These are phyloP conservation scores for Wallacemonas sp. DNA, from an alignment of 208 protist genomes.

Conservation along the genomic window DNA sequence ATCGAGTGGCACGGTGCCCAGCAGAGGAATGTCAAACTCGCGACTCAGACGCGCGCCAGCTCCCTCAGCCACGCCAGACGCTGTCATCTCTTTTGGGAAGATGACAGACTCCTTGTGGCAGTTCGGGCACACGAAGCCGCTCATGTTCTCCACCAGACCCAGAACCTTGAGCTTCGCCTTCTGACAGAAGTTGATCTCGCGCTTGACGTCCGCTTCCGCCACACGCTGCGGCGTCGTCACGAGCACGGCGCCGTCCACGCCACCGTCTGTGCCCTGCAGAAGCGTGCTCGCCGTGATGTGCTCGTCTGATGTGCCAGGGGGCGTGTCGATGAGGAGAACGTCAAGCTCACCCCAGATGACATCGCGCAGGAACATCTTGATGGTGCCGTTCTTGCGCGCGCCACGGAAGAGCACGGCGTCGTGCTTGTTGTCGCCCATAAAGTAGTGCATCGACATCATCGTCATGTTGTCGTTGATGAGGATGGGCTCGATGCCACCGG, in stretches of 20 bases:
- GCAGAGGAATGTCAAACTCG: constrained; percentile 85
- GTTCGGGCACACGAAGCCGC: constrained; percentile 95
- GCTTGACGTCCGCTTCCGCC: constrained; percentile 97
- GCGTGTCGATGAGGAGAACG: constrained; percentile 99
- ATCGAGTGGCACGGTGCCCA: constrained; percentile 89
- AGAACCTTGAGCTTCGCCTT: constrained; percentile 96
- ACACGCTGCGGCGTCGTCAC: constrained; percentile 99
- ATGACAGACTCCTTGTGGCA: constrained; percentile 93
- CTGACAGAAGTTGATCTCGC: constrained; percentile 98
- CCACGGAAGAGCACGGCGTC: constrained; percentile 99
- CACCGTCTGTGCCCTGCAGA: constrained; percentile 80
- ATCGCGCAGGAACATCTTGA: constrained; percentile 99
- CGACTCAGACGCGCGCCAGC: constrained; percentile 74
- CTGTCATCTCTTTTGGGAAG: constrained; percentile 69
- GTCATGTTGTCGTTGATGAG: constrained; percentile 95
- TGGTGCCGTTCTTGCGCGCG: constrained; percentile 97
- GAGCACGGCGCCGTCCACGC: constrained; percentile 91
- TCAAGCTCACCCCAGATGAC: constrained; percentile 98
- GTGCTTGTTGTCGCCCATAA: constrained; percentile 93
- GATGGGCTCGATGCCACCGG: constrained; percentile 95
- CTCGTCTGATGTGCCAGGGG: constrained; percentile 99
- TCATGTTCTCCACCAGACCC: constrained; percentile 99
- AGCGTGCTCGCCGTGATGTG: constrained; percentile 97
- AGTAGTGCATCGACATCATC: constrained; percentile 98
- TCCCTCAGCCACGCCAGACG: constrained; percentile 34